Percentiles rank a stretch among this genome's conserved stretches.
These are phyloP conservation scores for Effrenium voratum DNA, from an alignment of 73 alveolate genomes.

Conservation along the genomic window DNA sequence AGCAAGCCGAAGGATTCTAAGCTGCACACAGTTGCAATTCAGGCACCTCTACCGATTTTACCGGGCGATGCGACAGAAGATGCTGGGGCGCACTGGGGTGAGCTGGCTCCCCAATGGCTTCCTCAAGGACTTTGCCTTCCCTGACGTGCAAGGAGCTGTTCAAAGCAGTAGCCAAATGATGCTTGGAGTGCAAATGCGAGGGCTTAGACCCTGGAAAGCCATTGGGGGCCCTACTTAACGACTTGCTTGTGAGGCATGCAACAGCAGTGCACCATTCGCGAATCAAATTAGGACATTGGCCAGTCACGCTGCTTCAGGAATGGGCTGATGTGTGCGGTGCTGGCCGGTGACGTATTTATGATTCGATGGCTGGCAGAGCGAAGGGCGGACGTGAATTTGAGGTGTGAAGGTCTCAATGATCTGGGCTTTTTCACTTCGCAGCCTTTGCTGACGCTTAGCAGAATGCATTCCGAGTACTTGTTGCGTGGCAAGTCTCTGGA, in stretches of 20 bases:
- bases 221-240: no score
- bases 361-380: neutral
- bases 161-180: neutral
- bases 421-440: neutral
- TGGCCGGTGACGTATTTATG: neutral
- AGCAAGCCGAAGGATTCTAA: no score
- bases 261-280: no score
- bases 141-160: neutral
- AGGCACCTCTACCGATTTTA: neutral
- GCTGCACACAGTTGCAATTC: no score
- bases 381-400: neutral
- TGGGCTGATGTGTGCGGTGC: neutral
- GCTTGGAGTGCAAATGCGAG: no score
- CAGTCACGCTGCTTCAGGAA: no score
- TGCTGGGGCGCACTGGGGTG: neutral
- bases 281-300: no score
- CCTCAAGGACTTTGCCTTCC: neutral
- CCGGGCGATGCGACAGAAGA: neutral
- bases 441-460: neutral
- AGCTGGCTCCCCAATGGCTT: neutral
- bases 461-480: no score
- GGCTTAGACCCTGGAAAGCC: no score
- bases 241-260: no score
- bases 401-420: neutral
- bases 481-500: no score